Percentiles rank a stretch among this genome's conserved stretches.
Evolutionary conservation across 1,284 basidiomycete genomes (phyloP).

Genomic region (Naganishia cerealis): DNA sequence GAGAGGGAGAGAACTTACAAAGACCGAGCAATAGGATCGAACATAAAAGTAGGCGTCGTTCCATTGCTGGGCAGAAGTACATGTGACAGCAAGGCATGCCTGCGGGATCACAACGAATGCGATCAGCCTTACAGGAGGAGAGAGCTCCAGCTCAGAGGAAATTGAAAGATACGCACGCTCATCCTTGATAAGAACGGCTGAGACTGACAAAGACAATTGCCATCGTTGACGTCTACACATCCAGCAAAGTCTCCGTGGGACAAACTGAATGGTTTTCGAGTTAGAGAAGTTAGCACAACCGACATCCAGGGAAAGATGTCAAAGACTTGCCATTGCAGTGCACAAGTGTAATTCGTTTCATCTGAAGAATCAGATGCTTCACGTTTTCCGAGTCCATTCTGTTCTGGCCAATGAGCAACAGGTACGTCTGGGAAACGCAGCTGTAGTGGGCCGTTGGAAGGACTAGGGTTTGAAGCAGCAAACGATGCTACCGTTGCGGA

Average conservation of each 20-base stretch:
- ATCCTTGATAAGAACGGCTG: background rate
- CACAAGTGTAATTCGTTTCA: background rate
- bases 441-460: background rate
- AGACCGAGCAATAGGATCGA: background rate
- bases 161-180: background rate
- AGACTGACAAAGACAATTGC: conserved; percentile 13
- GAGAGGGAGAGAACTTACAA: background rate
- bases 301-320: background rate
- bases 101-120: background rate
- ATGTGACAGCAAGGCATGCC: conserved; percentile 7
- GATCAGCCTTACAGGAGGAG: background rate
- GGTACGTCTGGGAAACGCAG: background rate
- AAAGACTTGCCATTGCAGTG: background rate
- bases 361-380: background rate
- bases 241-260: background rate
- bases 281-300: background rate
- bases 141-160: background rate
- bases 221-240: background rate
- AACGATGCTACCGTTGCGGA: background rate
- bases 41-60: conserved; percentile 8
- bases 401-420: background rate
- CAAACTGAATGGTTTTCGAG: background rate
- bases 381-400: conserved; percentile 3
- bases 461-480: background rate
- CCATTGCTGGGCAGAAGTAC: conserved; percentile 6